phyloP scores from a whole-genome alignment of 805 yeast species.

The Starmerella sirachaensis region DNA sequence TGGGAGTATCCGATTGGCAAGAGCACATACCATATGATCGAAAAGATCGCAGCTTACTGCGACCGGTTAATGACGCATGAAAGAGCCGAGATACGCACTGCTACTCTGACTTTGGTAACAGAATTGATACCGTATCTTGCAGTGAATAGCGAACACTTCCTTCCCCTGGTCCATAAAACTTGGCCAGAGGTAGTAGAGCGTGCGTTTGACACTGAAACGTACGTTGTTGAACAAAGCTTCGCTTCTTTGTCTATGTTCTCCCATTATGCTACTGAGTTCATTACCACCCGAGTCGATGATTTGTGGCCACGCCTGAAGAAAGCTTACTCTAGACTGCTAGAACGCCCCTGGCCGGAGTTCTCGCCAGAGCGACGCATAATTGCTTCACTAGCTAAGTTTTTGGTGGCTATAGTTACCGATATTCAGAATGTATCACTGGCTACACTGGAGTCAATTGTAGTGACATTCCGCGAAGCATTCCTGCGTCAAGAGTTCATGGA shows the following conservation, averaged over 20 bases:
- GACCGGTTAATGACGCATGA: conserved; percentile 58
- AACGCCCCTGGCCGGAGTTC: conserved; percentile 19
- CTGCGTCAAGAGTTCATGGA: conserved; percentile 11
- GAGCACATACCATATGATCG: conserved; percentile 44
- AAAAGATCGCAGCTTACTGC: conserved; percentile 55
- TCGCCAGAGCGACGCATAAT: conserved; percentile 12
- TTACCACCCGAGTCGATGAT: conserved; percentile 26
- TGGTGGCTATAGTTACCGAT: conserved; percentile 3
- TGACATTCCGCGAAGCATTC: conserved; percentile 12
- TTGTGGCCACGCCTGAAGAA: conserved; percentile 17
- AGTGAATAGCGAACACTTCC: conserved; percentile 34
- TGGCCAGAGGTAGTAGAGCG: conserved; percentile 38
- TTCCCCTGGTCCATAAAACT: conserved; percentile 40
- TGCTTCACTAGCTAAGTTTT: conserved; percentile 6
- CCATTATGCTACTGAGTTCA: conserved; percentile 27
- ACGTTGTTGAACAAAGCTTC: conserved; percentile 27
- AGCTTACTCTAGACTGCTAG: conserved; percentile 1
- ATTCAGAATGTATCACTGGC: conserved; percentile 9
- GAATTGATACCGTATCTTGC: conserved; percentile 43
- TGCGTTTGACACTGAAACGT: conserved; percentile 26
- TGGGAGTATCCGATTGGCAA: conserved; percentile 66
- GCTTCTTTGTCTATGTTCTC: conserved; percentile 24
- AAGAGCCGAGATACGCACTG: conserved; percentile 44
- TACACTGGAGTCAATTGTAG: conserved; percentile 9
- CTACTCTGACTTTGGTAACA: conserved; percentile 41